A percentile compares a stretch with the other conserved stretches of the same genome.
Evolutionary conservation across 768 basidiomycete species (phyloP).

Genomic region (Dacryopinax primogenitus): DNA sequence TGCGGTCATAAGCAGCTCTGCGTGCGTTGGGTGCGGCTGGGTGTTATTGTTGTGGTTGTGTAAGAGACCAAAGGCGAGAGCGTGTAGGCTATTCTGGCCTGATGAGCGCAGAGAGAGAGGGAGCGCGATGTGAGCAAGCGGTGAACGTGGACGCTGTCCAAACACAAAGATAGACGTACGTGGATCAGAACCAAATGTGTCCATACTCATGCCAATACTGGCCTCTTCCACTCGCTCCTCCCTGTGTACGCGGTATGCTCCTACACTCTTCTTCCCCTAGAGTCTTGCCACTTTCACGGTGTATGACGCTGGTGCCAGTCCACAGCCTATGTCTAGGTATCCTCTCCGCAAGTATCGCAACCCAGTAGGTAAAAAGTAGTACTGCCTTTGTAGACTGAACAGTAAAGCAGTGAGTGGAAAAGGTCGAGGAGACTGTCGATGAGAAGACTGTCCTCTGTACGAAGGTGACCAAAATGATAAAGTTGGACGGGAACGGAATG

Average conservation of each 20-base stretch:
- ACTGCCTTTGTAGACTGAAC: not conserved
- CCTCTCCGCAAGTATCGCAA: too few relatives aligned
- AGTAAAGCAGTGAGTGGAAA: not conserved
- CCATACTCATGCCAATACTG: not conserved
- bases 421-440: not conserved
- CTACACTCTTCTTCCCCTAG: not conserved
- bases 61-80: too few relatives aligned
- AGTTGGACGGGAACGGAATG: not conserved
- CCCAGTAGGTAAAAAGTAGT: too few relatives aligned
- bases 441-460: not conserved
- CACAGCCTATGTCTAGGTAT: too few relatives aligned
- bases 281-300: not conserved
- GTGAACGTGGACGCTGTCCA: not conserved
- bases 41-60: constrained; percentile 13
- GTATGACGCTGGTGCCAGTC: too few relatives aligned
- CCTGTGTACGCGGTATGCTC: not conserved
- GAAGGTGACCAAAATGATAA: not conserved
- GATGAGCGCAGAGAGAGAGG: not conserved
- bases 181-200: constrained; percentile 1
- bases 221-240: not conserved
- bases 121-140: not conserved
- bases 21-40: constrained; percentile 31
- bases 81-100: not conserved
- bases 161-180: not conserved
- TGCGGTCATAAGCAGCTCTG: constrained; percentile 47